phyloP scores from a whole-genome alignment of 257 asterid genomes.

The Ehretia macrophylla region DNA sequence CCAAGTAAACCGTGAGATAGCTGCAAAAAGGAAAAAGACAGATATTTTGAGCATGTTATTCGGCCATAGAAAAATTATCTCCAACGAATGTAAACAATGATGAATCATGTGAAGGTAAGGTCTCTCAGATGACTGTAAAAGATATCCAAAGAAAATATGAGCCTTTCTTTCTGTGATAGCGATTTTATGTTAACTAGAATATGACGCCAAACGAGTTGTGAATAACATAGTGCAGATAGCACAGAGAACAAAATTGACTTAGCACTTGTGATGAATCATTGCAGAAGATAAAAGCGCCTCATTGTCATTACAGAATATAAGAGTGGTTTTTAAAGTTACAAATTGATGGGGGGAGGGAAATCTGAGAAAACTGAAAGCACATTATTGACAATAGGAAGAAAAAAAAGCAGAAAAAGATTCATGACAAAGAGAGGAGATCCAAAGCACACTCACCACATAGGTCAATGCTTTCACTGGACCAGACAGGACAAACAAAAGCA shows the following conservation, averaged over 20 bases:
- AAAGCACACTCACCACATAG: constrained; percentile 59
- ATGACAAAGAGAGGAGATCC: background rate
- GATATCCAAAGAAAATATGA: no score
- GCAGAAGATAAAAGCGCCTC: no score
- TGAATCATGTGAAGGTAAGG: background rate
- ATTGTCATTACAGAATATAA: no score
- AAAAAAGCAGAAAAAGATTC: constrained; percentile 9
- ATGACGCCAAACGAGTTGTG: no score
- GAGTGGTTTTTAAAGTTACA: background rate
- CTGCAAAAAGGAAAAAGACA: constrained; percentile 32
- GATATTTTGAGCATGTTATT: constrained; percentile 3
- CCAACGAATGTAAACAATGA: background rate
- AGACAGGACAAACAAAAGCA: constrained; percentile 75
- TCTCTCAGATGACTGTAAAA: background rate
- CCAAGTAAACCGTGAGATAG: constrained; percentile 90
- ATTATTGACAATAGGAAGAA: background rate
- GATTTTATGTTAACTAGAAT: no score
- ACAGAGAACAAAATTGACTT: no score
- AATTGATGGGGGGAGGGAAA: background rate
- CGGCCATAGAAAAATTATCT: background rate
- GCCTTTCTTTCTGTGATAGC: no score
- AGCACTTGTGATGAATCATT: no score
- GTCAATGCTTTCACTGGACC: constrained; percentile 95
- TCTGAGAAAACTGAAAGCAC: background rate
- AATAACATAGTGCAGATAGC: no score